Percentiles rank a stretch among this genome's conserved stretches.
These are phyloP conservation scores for Pseudognaphalium luteoalbum DNA, from an alignment of 129 eudicot species.

Conservation along the genomic window DNA sequence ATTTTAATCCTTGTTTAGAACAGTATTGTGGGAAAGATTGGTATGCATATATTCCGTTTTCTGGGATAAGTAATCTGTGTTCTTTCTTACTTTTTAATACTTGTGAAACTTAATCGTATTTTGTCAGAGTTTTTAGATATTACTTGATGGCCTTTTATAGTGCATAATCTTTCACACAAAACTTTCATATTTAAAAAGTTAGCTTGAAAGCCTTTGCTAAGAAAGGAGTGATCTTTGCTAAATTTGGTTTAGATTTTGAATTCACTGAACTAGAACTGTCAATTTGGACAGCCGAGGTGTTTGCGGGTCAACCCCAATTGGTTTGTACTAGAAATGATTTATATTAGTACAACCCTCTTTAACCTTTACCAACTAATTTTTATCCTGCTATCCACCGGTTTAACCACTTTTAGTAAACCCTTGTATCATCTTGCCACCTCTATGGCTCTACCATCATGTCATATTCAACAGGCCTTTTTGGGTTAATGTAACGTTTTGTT, in stretches of 20 bases:
- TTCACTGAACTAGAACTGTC: not conserved
- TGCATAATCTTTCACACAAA: not conserved
- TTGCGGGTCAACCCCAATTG: too few relatives aligned
- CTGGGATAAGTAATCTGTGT: slow-evolving; percentile 22
- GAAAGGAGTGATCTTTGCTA: not conserved
- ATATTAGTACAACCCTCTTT: too few relatives aligned
- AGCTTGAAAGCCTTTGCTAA: not conserved
- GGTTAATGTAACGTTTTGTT: too few relatives aligned
- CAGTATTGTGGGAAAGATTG: slow-evolving; percentile 30
- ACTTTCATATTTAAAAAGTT: not conserved
- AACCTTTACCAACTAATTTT: too few relatives aligned
- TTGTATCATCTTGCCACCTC: not conserved
- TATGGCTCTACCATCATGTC: not conserved
- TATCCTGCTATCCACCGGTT: not conserved
- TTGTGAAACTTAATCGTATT: not conserved
- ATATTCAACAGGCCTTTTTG: not conserved
- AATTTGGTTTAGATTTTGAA: not conserved
- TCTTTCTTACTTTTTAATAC: not conserved
- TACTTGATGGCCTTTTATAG: slow-evolving; percentile 2
- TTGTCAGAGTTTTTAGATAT: not conserved
- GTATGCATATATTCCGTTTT: slow-evolving; percentile 30
- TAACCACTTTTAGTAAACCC: not conserved
- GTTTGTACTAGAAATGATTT: too few relatives aligned
- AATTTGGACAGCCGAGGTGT: not conserved
- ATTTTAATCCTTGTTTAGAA: slow-evolving; percentile 30